These are phyloP conservation scores for Silene uniflora DNA, from an alignment of 148 eudicot species.

Conservation along the genomic window DNA sequence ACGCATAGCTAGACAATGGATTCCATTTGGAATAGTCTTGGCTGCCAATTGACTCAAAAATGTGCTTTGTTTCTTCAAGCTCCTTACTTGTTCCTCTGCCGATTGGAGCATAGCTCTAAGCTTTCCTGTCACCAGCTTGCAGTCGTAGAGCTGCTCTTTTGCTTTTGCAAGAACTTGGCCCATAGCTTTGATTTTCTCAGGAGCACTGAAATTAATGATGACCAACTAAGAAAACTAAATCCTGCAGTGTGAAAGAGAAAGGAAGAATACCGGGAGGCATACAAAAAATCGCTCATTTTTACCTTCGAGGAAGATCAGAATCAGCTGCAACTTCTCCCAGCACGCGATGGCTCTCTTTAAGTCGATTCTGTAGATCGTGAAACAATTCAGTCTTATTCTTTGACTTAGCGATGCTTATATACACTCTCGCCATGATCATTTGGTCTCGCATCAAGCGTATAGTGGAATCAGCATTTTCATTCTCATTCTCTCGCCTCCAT, in stretches of 20 bases:
- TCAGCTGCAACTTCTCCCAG: conserved; percentile 73
- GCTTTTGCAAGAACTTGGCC: conserved; percentile 71
- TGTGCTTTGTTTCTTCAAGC: conserved; percentile 80
- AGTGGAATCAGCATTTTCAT: conserved; percentile 79
- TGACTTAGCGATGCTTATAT: conserved; percentile 72
- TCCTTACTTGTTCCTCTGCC: conserved; percentile 84
- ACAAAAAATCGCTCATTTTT: neutral
- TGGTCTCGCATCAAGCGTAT: conserved; percentile 92
- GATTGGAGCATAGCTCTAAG: conserved; percentile 88
- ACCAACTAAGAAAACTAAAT: neutral
- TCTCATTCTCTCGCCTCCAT: conserved; percentile 92
- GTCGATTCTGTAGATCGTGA: conserved; percentile 66
- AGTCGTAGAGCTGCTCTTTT: conserved; percentile 64
- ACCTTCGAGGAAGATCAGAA: conserved; percentile 81
- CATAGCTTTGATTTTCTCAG: conserved; percentile 67
- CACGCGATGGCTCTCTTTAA: conserved; percentile 93
- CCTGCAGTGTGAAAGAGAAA: neutral
- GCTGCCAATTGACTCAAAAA: conserved; percentile 87
- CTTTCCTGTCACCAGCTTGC: conserved; percentile 69
- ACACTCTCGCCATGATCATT: conserved; percentile 89
- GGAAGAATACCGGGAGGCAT: neutral
- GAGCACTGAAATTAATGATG: conserved; percentile 43
- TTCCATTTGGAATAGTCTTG: conserved; percentile 78
- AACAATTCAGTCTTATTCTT: conserved; percentile 67
- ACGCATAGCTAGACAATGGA: conserved; percentile 81